These are phyloP conservation scores for Aspergillus sp. DNA, from an alignment of 2,329 filamentous ascomycete genomes.

Conservation along the genomic window DNA sequence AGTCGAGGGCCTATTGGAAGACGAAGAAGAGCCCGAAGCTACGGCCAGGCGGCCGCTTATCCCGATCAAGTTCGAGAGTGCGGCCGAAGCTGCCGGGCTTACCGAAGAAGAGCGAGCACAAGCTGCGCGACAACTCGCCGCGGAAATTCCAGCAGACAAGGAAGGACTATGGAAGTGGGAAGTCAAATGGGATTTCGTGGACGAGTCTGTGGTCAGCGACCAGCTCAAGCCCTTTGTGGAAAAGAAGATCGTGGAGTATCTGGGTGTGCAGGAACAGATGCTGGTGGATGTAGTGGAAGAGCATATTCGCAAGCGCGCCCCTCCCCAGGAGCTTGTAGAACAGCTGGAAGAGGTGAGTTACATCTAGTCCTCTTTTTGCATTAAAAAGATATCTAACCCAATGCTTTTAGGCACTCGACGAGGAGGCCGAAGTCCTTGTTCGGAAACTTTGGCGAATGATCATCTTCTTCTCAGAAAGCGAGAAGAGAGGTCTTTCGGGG, in stretches of 20 bases:
- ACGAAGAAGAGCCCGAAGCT: conserved; percentile 79
- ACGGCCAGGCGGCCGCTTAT: conserved; percentile 72
- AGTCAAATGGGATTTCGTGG: conserved; percentile 88
- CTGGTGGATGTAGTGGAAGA: conserved; percentile 90
- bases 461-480: conserved; percentile 94
- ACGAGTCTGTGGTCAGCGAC: conserved; percentile 75
- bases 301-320: conserved; percentile 72
- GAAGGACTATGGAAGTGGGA: conserved; percentile 88
- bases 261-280: conserved; percentile 95
- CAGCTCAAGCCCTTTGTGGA: conserved; percentile 93
- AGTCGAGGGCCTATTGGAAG: conserved; percentile 89
- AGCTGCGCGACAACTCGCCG: conserved; percentile 76
- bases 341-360: conserved; percentile 76
- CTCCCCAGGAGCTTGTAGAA: conserved; percentile 77
- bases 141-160: conserved; percentile 85
- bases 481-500: conserved; percentile 80
- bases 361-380: neutral
- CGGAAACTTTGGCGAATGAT: conserved; percentile 99
- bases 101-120: conserved; percentile 84
- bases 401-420: conserved; percentile 70
- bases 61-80: conserved; percentile 77
- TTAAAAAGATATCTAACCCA: conserved; percentile 32
- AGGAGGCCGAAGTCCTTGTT: conserved; percentile 89
- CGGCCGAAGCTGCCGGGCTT: conserved; percentile 65
- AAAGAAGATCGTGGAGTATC: conserved; percentile 96